Base-by-base conservation (phyloP, 345 rosid genomes). In the Eutrema heterophyllum region DNA sequence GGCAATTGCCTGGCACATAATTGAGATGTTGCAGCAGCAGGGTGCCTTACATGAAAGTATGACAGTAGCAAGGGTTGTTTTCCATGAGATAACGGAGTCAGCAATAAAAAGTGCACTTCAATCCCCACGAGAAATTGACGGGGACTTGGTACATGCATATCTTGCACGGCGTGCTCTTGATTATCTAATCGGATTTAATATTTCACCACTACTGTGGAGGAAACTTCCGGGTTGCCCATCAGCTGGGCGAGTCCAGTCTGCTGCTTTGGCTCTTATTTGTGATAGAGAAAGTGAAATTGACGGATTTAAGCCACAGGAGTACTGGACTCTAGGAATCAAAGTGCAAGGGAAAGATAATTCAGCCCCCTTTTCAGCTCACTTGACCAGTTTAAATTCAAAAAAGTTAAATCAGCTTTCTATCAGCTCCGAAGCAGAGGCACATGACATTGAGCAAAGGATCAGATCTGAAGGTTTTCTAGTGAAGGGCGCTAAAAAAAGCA, bases 1-100 rank as follows among this genome's bases (percentile, higher is more conserved):
- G 87, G 99, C 99, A 80, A 95, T 92, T 81, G 91, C 99, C 67
- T 95, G 99, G 99, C 99, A 92, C 86, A 90, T 95, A 80, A 65
- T 86, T 70, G 99, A 95, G 94, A 95, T 95, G 99, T 76, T 95
- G 80, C 92, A 80, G 59, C 98, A 92, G 67, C 97, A 92, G 77
- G 97, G 89, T 84, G 98, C 96, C 70, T 85, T 95, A 77, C 84
- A 51, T 62, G 87, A 85, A 78, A 85, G 83, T 70, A 78, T 88
- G 71, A 84, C 81, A 56, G 86, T 92, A 62, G 89, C 96, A 33
- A 90, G 99, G 82, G 98, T 92, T 72, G 96, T 86, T 75, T 95
- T 95, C 75, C 90, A 92, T 77, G 98, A 95, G 79, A 95, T 95
- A 76, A 92, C 98, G n/a, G 97, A 95, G 74, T 76, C 92, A 45